phyloP scores from a whole-genome alignment of 768 basidiomycete genomes.

The Phanerochaete carnosa region DNA sequence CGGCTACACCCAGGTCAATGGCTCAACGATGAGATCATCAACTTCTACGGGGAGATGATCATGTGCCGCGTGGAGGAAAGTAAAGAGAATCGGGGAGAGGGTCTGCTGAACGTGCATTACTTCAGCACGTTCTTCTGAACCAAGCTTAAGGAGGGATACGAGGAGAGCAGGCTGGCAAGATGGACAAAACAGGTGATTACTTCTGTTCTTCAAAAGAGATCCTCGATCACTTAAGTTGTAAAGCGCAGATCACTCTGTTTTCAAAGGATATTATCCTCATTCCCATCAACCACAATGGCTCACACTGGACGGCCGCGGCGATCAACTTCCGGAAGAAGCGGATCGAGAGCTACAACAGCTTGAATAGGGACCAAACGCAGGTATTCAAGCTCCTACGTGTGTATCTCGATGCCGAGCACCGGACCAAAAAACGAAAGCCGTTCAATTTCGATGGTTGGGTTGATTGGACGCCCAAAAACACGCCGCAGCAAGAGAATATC shows the following conservation, averaged over 20 bases:
- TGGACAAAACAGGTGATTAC: conserved; percentile 98
- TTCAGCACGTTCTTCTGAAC: conserved; percentile 94
- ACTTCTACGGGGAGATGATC: conserved; percentile 91
- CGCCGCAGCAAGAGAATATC: conserved; percentile 90
- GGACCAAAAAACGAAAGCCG: conserved; percentile 79
- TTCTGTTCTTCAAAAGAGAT: background rate
- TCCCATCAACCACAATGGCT: conserved; percentile 85
- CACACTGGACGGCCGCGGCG: conserved; percentile 92
- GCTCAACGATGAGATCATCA: conserved; percentile 97
- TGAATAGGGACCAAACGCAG: conserved; percentile 56
- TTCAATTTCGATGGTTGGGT: conserved; percentile 88
- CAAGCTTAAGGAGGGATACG: conserved; percentile 82
- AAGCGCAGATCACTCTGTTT: conserved; percentile 80
- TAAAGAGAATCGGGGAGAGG: conserved; percentile 50
- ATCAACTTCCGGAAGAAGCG: conserved; percentile 89
- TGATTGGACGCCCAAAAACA: conserved; percentile 61
- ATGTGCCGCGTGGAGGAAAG: conserved; percentile 58
- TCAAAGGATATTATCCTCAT: conserved; percentile 82
- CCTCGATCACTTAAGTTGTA: background rate
- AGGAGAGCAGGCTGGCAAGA: conserved; percentile 73
- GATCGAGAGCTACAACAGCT: conserved; percentile 95
- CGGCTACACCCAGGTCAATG: conserved; percentile 72
- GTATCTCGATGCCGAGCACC: conserved; percentile 82
- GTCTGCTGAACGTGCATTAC: conserved; percentile 67
- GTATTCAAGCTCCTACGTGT: conserved; percentile 71